phyloP scores from a whole-genome alignment of 257 asterid genomes.

The Solanum piurae region DNA sequence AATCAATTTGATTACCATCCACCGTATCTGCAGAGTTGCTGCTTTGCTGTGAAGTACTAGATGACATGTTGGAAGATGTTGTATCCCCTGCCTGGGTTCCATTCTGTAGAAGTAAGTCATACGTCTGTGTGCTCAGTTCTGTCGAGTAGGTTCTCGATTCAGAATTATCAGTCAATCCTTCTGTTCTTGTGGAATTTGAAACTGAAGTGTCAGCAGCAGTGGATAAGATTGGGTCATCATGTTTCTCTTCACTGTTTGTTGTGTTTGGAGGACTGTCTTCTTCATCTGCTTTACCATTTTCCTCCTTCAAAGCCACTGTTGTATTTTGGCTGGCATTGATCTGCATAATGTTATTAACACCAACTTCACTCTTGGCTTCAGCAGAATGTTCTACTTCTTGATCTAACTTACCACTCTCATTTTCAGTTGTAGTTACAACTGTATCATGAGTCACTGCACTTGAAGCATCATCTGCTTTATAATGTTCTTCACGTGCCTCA shows the following conservation, averaged over 20 bases:
- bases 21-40: slow-evolving; percentile 10
- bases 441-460: slow-evolving; percentile 81
- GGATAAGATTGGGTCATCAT: slow-evolving; percentile 13
- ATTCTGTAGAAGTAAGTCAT: slow-evolving; percentile 18
- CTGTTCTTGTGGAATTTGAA: slow-evolving; percentile 20
- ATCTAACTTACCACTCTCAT: slow-evolving; percentile 19
- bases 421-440: slow-evolving; percentile 17
- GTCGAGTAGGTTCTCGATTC: slow-evolving; percentile 10
- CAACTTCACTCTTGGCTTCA: slow-evolving; percentile 13
- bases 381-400: slow-evolving; percentile 22
- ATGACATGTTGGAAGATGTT: slow-evolving; percentile 8
- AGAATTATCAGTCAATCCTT: slow-evolving; percentile 14
- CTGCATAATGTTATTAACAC: slow-evolving; percentile 10
- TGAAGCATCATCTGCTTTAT: slow-evolving; percentile 97
- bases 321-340: slow-evolving; percentile 7
- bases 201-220: slow-evolving; percentile 2
- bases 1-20: slow-evolving; percentile 5
- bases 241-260: slow-evolving; percentile 16
- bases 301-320: slow-evolving; percentile 19
- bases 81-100: slow-evolving; percentile 18
- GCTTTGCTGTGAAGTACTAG: slow-evolving; percentile 6
- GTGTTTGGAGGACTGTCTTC: slow-evolving; percentile 13
- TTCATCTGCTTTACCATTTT: slow-evolving; percentile 17
- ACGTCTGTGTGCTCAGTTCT: slow-evolving; percentile 14
- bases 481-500: slow-evolving; percentile 77